Evolutionary conservation across 768 basidiomycete species (phyloP), one percentile per base, ranked within the genome.

Genomic region (Calvatia gigantea): DNA sequence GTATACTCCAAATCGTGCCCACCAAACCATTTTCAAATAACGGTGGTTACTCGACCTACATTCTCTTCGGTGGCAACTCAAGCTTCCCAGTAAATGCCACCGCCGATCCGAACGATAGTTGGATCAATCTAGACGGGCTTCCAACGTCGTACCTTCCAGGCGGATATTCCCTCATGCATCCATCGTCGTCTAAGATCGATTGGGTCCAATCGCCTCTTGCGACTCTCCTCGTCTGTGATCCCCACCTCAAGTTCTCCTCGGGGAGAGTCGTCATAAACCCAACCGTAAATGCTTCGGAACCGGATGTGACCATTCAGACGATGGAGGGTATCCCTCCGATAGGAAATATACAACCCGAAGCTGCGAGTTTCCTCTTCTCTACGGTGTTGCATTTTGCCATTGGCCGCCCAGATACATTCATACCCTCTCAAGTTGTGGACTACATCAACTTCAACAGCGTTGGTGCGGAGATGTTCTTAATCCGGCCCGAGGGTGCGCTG

Each of bases 141-240:
- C 52, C 52, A n/a, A 35, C 42, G 1, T 8, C 29, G 4, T 52
- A 21, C n/a, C 31, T 19, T 29, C 25, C 23, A 11, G n/a, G 32
- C 4, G 39, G 51, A 7, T 52, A n/a, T 43, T 21, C 17, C 28
- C 4, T 14, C 39, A 4, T 19, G 17, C 17, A 27, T 27, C n/a
- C 44, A 25, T 27, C 9, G 2, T 23, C 21, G 3, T 12, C 52
- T 2, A 39, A 31, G 7, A 7, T 27, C 4, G 32, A 37, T 11
- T 41, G 15, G 14, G 17, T 54, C 11, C 42, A 17, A 1, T 29
- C 52, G 3, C 52, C 52, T 15, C 43, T 54, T 21, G 52, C 43
- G 17, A 54, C 52, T 25, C 31, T 54, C 7, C 25, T 54, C 4
- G 43, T 54, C 4, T 54, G 52, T 23, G 28, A 44, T 12, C 52